phyloP scores from a whole-genome alignment of 2,329 filamentous ascomycete species.

The Sporothrix variecibatus region DNA sequence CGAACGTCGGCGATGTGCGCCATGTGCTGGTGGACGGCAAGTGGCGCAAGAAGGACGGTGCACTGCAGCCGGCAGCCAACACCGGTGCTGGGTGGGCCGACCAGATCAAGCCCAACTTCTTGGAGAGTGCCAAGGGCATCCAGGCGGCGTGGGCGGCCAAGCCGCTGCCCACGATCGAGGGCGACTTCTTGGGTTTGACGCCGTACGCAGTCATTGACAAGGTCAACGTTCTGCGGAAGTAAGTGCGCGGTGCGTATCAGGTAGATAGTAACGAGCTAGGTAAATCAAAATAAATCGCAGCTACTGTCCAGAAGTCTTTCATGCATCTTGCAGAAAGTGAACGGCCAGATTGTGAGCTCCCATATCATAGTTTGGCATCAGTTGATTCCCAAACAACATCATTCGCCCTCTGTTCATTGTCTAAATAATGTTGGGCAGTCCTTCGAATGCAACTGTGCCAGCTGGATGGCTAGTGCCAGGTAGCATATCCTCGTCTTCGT shows the following conservation, averaged over 20 bases:
- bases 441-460: conserved; percentile 25
- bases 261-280: background rate
- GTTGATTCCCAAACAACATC: conserved; percentile 26
- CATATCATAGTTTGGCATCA: conserved; percentile 20
- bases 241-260: background rate
- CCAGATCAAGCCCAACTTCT: background rate
- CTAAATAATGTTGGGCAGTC: conserved; percentile 25
- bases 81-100: background rate
- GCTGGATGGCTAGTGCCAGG: conserved; percentile 16
- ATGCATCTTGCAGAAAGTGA: conserved; percentile 10
- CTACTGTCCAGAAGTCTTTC: background rate
- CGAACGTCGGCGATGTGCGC: background rate
- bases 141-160: background rate
- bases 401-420: conserved; percentile 26
- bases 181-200: background rate
- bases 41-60: conserved; percentile 1
- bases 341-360: conserved; percentile 12
- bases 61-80: background rate
- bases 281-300: too few relatives aligned
- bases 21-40: background rate
- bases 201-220: background rate
- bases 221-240: background rate
- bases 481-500: conserved; percentile 15
- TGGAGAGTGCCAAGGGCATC: background rate
- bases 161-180: background rate